These are phyloP conservation scores for Hymenoscyphus occultus DNA, from an alignment of 2,329 filamentous ascomycete species.

Conservation along the genomic window DNA sequence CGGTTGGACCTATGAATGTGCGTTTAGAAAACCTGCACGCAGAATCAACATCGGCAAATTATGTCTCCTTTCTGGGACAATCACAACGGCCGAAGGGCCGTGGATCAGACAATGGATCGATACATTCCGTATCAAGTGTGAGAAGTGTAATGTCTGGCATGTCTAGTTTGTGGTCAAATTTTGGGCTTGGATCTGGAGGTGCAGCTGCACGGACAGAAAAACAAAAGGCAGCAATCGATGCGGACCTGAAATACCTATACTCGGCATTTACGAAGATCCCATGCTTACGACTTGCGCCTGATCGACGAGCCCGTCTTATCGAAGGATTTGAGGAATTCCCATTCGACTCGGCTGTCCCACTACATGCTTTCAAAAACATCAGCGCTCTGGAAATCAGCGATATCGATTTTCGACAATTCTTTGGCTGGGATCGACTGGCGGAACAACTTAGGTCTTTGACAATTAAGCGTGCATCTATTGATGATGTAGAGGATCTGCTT, in stretches of 20 bases:
- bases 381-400: conserved; percentile 91
- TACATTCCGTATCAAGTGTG: conserved; percentile 94
- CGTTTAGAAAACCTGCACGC: conserved; percentile 92
- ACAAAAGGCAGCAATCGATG: conserved; percentile 79
- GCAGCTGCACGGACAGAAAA: conserved; percentile 81
- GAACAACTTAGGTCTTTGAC: conserved; percentile 89
- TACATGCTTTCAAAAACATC: conserved; percentile 97
- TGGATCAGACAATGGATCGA: conserved; percentile 80
- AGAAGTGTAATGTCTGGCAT: conserved; percentile 97
- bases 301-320: conserved; percentile 87
- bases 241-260: conserved; percentile 93
- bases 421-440: conserved; percentile 90
- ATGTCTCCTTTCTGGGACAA: conserved; percentile 90
- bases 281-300: conserved; percentile 83
- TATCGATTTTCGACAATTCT: conserved; percentile 95
- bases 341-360: conserved; percentile 92
- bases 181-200: conserved; percentile 78
- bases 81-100: conserved; percentile 76
- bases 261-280: conserved; percentile 98
- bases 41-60: conserved; percentile 80
- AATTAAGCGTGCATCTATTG: conserved; percentile 80
- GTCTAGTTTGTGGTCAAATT: conserved; percentile 86
- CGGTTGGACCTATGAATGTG: conserved; percentile 94
- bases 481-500: conserved; percentile 85
- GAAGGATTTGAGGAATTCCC: conserved; percentile 95